A percentile compares a stretch with the other conserved stretches of the same genome.
Conservation (phyloP, 2,329 filamentous ascomycete species). For the Didymella sp. region DNA sequence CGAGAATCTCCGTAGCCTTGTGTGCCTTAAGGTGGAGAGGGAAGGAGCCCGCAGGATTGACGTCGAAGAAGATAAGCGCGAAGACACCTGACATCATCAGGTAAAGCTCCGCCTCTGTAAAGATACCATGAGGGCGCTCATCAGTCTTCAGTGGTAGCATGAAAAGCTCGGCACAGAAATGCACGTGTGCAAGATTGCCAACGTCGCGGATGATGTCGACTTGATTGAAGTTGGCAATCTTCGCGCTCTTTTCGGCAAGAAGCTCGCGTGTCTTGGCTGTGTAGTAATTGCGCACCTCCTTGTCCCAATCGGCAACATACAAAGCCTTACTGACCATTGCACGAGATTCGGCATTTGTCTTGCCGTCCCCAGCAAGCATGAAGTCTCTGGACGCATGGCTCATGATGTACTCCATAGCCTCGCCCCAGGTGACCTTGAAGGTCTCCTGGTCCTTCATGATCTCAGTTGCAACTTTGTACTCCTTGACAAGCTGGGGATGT, state of each 20-base stretch:
- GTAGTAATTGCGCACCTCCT: constrained; percentile 73
- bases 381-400: constrained; percentile 63
- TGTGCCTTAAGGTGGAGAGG: constrained; percentile 58
- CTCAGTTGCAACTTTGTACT: constrained; percentile 67
- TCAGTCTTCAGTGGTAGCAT: constrained; percentile 63
- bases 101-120: constrained; percentile 62
- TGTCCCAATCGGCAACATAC: constrained; percentile 67
- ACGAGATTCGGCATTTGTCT: constrained; percentile 41
- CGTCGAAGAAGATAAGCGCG: constrained; percentile 62
- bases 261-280: constrained; percentile 66
- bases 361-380: constrained; percentile 57
- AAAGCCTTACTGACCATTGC: constrained; percentile 60
- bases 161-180: constrained; percentile 63
- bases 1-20: constrained; percentile 57
- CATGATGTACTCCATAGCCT: constrained; percentile 69
- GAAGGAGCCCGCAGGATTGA: constrained; percentile 61
- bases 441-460: constrained; percentile 66
- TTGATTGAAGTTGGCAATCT: constrained; percentile 67
- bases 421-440: constrained; percentile 71
- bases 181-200: constrained; percentile 61
- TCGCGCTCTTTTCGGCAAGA: constrained; percentile 69
- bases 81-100: constrained; percentile 62
- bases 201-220: constrained; percentile 72
- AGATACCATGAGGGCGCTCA: constrained; percentile 58
- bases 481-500: constrained; percentile 62